A percentile compares a stretch with the other conserved stretches of the same genome.
These are phyloP conservation scores for Polysphondylium violaceum DNA, from an alignment of 78 protist species.

Conservation along the genomic window DNA sequence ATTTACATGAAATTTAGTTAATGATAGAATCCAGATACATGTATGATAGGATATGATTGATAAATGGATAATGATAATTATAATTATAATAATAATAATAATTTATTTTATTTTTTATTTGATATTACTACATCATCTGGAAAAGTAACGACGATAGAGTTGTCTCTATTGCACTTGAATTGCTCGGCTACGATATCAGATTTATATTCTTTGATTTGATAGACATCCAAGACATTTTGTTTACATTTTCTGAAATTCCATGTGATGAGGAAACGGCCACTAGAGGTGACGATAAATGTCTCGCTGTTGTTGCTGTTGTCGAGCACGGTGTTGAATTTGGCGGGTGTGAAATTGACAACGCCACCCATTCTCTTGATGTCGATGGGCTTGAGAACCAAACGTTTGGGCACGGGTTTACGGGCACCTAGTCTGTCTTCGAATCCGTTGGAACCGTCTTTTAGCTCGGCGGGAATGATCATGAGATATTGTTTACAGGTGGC, in stretches of 20 bases:
- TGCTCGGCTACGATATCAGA: conserved; percentile 81
- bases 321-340: conserved; percentile 65
- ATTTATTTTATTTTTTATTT: conserved; percentile 46
- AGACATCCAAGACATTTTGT: conserved; percentile 67
- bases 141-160: conserved; percentile 81
- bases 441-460: conserved; percentile 69
- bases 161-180: conserved; percentile 70
- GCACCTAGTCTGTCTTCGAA: conserved; percentile 74
- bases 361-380: conserved; percentile 79
- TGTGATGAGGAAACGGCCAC: conserved; percentile 81
- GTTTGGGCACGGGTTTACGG: conserved; percentile 61
- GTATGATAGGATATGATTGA: no score
- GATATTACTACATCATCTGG: conserved; percentile 80
- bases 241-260: conserved; percentile 87
- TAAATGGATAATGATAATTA: no score
- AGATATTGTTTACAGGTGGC: conserved; percentile 85
- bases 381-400: conserved; percentile 47
- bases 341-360: conserved; percentile 72
- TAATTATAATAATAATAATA: neutral
- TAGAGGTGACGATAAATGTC: conserved; percentile 76
- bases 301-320: conserved; percentile 33
- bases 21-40: no score
- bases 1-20: no score
- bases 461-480: conserved; percentile 53
- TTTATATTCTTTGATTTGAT: conserved; percentile 73